Conservation (phyloP, 352 stramenopile species). For the Phytophthora tentaculata region DNA sequence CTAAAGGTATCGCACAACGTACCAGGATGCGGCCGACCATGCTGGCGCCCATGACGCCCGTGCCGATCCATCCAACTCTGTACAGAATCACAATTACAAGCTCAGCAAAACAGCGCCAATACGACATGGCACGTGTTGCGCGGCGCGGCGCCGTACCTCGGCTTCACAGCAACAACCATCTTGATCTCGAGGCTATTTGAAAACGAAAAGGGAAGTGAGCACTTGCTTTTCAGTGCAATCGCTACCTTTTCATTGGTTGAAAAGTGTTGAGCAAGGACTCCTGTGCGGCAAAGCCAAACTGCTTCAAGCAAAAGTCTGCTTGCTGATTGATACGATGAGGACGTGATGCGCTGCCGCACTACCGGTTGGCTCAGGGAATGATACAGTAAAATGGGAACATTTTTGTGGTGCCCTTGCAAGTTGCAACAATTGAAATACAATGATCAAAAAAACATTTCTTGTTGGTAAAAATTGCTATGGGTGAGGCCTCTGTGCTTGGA, state of each 20-base stretch:
- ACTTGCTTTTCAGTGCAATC: not conserved
- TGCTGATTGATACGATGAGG: slow-evolving; percentile 17
- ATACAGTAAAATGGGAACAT: too few relatives aligned
- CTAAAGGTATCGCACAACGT: slow-evolving; percentile 16
- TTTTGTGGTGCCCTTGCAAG: not conserved
- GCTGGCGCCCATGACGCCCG: slow-evolving; percentile 88
- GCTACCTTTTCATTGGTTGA: slow-evolving; percentile 24
- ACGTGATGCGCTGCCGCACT: slow-evolving; percentile 15
- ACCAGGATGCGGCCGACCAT: slow-evolving; percentile 90
- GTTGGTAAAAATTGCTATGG: slow-evolving; percentile 13
- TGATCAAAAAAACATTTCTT: slow-evolving; percentile 8
- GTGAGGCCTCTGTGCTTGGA: not conserved
- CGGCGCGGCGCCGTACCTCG: slow-evolving; percentile 19
- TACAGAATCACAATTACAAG: not conserved
- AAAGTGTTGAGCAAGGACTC: slow-evolving; percentile 3
- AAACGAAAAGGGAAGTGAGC: too few relatives aligned
- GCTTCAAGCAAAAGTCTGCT: slow-evolving; percentile 6
- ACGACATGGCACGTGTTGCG: not conserved
- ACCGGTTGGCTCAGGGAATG: slow-evolving; percentile 18
- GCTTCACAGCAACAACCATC: slow-evolving; percentile 37
- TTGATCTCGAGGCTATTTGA: slow-evolving; percentile 4
- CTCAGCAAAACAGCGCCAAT: not conserved
- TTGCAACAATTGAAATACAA: not conserved
- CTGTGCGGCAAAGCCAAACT: not conserved
- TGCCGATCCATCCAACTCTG: slow-evolving; percentile 88